Evolutionary conservation across 2,329 filamentous ascomycete genomes (phyloP).

Genomic region (Talaromyces funiculosus): DNA sequence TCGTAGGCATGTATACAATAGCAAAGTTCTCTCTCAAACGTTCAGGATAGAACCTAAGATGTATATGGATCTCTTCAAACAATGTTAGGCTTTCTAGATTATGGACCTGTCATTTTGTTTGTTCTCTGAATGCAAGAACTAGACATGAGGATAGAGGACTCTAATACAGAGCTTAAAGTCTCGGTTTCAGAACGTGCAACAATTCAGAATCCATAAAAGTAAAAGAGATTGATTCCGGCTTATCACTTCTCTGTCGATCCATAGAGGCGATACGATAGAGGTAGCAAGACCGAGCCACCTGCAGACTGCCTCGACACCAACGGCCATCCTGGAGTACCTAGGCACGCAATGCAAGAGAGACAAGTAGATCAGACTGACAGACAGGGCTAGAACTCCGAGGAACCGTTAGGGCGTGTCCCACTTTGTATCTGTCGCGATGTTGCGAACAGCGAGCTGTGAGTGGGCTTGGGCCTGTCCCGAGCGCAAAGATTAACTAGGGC

Average conservation of each 20-base stretch:
- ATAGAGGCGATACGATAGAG: neutral
- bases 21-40: neutral
- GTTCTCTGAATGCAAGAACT: neutral
- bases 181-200: neutral
- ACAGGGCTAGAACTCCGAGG: neutral
- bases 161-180: neutral
- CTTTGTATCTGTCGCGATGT: neutral
- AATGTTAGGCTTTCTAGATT: neutral
- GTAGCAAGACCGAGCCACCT: neutral
- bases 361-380: neutral
- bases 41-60: neutral
- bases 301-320: constrained; percentile 3
- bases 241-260: neutral
- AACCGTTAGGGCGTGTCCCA: neutral
- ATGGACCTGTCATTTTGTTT: constrained; percentile 12
- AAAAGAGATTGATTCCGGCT: neutral
- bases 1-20: constrained; percentile 2
- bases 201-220: neutral
- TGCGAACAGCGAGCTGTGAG: neutral
- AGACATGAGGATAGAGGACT: neutral
- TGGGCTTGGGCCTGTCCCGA: neutral
- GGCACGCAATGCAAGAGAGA: neutral
- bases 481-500: neutral
- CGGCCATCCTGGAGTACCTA: neutral
- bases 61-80: neutral